Evolutionary conservation across 768 basidiomycete genomes (phyloP).

Genomic region (Grammothele lineata): DNA sequence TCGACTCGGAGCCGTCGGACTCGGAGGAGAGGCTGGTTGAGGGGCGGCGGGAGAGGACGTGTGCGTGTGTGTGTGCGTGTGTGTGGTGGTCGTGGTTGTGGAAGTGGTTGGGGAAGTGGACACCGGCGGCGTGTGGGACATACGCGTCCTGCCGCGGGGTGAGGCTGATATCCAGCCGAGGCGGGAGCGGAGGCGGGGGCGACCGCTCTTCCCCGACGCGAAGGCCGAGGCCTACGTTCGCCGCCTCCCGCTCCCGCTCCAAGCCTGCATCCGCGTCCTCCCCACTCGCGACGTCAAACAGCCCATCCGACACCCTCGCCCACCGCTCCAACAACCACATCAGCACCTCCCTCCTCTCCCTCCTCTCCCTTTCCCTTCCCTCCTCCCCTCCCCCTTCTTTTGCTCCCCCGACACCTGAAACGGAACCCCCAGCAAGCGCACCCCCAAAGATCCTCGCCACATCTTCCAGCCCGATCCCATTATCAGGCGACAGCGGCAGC

Average conservation of each 20-base stretch:
- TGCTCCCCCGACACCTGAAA: background rate
- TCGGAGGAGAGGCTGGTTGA: too few relatives aligned
- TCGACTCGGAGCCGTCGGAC: too few relatives aligned
- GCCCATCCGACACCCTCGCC: conserved; percentile 14
- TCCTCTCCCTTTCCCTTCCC: conserved; percentile 8
- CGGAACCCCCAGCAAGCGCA: conserved; percentile 23
- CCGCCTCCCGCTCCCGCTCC: background rate
- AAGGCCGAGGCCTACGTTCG: too few relatives aligned
- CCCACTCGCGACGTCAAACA: conserved; percentile 3
- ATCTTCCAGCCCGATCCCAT: conserved; percentile 41
- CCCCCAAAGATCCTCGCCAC: conserved; percentile 45
- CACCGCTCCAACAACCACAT: conserved; percentile 28
- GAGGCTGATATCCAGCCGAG: too few relatives aligned
- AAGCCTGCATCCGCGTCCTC: conserved; percentile 1
- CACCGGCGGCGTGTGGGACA: too few relatives aligned
- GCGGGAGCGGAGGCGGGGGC: too few relatives aligned
- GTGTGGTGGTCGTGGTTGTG: too few relatives aligned
- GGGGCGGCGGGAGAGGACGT: too few relatives aligned
- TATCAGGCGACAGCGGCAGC: conserved; percentile 45
- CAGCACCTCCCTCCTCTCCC: conserved; percentile 19
- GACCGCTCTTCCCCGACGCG: too few relatives aligned
- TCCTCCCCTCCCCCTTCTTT: conserved; percentile 8
- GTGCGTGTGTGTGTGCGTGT: too few relatives aligned
- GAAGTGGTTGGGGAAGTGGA: too few relatives aligned
- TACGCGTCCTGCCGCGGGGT: too few relatives aligned